A percentile compares a stretch with the other conserved stretches of the same genome.
phyloP scores from a whole-genome alignment of 495 filamentous ascomycete species.

The Halenospora varia region DNA sequence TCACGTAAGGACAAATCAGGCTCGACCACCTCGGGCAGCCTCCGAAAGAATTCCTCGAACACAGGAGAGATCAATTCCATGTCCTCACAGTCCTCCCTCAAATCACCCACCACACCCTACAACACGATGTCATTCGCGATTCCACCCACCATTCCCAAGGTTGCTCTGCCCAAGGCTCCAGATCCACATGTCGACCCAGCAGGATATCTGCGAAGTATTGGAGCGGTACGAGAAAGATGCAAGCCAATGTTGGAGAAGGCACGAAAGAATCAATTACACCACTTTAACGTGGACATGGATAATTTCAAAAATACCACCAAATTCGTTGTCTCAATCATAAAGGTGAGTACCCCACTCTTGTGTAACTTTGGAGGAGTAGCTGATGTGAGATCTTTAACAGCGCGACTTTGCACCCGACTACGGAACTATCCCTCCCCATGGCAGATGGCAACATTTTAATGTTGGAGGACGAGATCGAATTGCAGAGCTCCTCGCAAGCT shows the following conservation, averaged over 20 bases:
- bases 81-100: constrained; percentile 29
- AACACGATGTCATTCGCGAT: constrained; percentile 25
- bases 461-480: constrained; percentile 76
- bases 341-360: constrained; percentile 51
- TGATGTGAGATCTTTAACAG: constrained; percentile 8
- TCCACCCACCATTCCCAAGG: constrained; percentile 35
- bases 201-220: constrained; percentile 86
- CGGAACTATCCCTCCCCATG: constrained; percentile 73
- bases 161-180: constrained; percentile 78
- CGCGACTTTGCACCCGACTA: constrained; percentile 24
- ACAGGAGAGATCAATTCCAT: constrained; percentile 19
- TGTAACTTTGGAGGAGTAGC: background rate
- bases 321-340: constrained; percentile 96
- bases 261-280: constrained; percentile 69
- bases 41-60: constrained; percentile 42
- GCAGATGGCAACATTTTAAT: constrained; percentile 87
- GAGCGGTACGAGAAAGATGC: constrained; percentile 79
- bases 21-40: constrained; percentile 8
- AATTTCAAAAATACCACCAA: constrained; percentile 84
- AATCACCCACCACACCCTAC: constrained; percentile 33
- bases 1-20: constrained; percentile 31
- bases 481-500: constrained; percentile 64
- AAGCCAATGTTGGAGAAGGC: constrained; percentile 72
- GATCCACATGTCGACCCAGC: constrained; percentile 90
- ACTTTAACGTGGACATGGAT: constrained; percentile 87